phyloP scores from a whole-genome alignment of 2,329 filamentous ascomycete genomes.

The Colletotrichum aenigma region DNA sequence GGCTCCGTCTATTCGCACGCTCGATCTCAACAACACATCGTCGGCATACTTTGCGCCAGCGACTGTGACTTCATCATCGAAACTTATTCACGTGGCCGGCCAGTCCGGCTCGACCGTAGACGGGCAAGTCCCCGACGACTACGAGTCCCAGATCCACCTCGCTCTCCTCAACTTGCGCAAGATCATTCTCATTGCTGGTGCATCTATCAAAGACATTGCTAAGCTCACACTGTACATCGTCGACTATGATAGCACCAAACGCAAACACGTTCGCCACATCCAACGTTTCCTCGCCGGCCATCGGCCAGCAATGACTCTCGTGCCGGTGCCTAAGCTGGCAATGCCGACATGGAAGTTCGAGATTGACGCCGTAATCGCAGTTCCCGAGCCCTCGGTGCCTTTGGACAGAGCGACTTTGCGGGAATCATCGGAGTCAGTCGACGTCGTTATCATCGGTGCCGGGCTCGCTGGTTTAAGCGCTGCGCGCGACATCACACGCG shows the following conservation, averaged over 20 bases:
- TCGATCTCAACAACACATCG: constrained; percentile 23
- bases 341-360: constrained; percentile 43
- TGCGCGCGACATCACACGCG: constrained; percentile 34
- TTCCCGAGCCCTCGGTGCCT: constrained; percentile 10
- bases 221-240: constrained; percentile 49
- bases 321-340: constrained; percentile 45
- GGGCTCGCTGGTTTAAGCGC: constrained; percentile 44
- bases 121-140: constrained; percentile 36
- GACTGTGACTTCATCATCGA: constrained; percentile 16
- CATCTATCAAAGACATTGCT: constrained; percentile 38
- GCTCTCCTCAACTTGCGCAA: constrained; percentile 40
- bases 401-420: neutral
- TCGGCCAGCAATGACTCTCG: constrained; percentile 44
- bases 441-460: constrained; percentile 48
- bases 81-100: constrained; percentile 35
- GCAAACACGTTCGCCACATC: constrained; percentile 39
- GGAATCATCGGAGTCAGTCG: constrained; percentile 10
- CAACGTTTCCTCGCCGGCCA: constrained; percentile 41
- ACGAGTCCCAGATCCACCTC: constrained; percentile 45
- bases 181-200: constrained; percentile 37
- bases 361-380: constrained; percentile 42
- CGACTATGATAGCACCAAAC: constrained; percentile 40
- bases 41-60: constrained; percentile 25
- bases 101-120: constrained; percentile 36
- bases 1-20: neutral